phyloP scores from a whole-genome alignment of 768 basidiomycete genomes.

The Rhizopogon vulgaris region DNA sequence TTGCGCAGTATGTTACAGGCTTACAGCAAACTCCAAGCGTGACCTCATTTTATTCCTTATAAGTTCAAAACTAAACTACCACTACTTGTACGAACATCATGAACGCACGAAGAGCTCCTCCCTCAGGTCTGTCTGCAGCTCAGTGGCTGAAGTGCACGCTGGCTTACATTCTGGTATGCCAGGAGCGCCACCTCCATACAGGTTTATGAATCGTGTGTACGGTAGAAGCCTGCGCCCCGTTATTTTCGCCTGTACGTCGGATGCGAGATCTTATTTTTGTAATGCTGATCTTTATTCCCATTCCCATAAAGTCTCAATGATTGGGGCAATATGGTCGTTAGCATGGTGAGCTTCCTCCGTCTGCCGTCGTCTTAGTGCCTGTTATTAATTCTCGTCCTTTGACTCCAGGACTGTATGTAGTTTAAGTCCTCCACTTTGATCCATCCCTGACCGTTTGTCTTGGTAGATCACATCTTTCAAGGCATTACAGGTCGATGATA shows the following conservation, averaged over 20 bases:
- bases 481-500: constrained; percentile 40
- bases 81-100: constrained; percentile 5
- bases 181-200: constrained; percentile 53
- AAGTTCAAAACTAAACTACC: background rate
- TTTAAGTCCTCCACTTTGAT: background rate
- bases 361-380: background rate
- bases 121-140: constrained; percentile 5
- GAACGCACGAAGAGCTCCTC: constrained; percentile 9
- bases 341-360: constrained; percentile 44
- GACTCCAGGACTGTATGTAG: constrained; percentile 17
- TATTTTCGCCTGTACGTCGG: constrained; percentile 39
- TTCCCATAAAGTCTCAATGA: constrained; percentile 26
- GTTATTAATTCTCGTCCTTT: background rate
- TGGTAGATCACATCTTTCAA: constrained; percentile 58
- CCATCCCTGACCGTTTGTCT: background rate
- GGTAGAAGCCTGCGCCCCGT: constrained; percentile 54
- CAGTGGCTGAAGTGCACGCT: background rate
- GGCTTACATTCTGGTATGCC: background rate
- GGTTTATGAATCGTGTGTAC: constrained; percentile 53
- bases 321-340: constrained; percentile 55
- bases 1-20: too few relatives aligned
- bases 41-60: too few relatives aligned
- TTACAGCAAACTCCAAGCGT: too few relatives aligned
- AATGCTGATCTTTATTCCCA: background rate
- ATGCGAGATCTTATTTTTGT: background rate